A percentile compares a stretch with the other conserved stretches of the same genome.
phyloP scores from a whole-genome alignment of 31 red algal genomes.

The Porphyra umbilicalis region DNA sequence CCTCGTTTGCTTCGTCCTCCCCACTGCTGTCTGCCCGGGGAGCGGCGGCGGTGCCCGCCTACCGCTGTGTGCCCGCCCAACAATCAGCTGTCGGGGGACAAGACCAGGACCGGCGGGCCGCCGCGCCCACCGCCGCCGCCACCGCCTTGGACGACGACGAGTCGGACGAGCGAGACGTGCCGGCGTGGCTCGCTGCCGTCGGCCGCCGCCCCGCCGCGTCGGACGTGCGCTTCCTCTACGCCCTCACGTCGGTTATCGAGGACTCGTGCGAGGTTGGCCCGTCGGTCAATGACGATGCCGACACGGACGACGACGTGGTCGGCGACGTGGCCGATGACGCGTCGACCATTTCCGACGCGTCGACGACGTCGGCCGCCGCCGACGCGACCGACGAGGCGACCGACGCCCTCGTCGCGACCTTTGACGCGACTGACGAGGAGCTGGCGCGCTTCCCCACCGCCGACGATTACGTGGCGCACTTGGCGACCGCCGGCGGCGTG shows the following conservation, averaged over 20 bases:
- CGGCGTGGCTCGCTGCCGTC: neutral
- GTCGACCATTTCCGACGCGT: neutral
- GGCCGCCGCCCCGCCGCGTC: neutral
- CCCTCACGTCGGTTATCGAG: neutral
- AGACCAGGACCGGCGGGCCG: no score
- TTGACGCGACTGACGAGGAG: neutral
- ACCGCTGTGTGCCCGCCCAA: no score
- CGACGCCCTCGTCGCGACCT: neutral
- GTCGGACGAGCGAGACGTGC: neutral
- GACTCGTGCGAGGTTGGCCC: neutral
- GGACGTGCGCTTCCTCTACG: neutral
- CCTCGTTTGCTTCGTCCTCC: neutral
- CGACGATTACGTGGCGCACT: neutral
- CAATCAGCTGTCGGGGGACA: no score
- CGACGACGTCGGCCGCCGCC: neutral
- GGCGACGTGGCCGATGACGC: neutral
- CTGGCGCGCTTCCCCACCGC: neutral
- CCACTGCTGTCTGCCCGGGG: neutral
- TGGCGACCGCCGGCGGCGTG: neutral
- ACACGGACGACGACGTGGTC: neutral
- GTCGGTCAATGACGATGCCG: neutral
- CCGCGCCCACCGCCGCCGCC: neutral
- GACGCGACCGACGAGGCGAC: neutral
- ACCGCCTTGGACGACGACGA: neutral
- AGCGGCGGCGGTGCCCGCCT: neutral